These are phyloP conservation scores for Globisporangium uncinulatum DNA, from an alignment of 352 stramenopile genomes.

Conservation along the genomic window DNA sequence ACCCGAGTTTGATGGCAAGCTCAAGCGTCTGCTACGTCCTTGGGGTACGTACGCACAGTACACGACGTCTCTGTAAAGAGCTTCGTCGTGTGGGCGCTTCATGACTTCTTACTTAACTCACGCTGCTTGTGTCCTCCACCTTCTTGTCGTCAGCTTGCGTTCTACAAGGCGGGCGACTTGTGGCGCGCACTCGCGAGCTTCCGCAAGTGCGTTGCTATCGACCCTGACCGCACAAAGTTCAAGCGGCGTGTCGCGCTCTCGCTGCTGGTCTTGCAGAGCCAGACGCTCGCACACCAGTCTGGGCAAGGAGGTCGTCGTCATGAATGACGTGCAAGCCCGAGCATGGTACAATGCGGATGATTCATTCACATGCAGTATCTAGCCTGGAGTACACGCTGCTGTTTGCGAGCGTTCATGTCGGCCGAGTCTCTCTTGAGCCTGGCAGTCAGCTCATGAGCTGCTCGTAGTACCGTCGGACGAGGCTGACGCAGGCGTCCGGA, in stretches of 20 bases:
- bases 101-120: background rate
- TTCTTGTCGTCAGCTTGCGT: constrained; percentile 29
- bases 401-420: too few species aligned
- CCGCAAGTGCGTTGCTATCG: constrained; percentile 29
- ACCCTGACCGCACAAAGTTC: constrained; percentile 40
- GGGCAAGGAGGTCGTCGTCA: background rate
- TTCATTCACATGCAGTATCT: constrained; percentile 1
- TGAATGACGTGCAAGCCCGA: background rate
- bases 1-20: constrained; percentile 7
- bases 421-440: background rate
- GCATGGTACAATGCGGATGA: background rate
- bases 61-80: background rate
- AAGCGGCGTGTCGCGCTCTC: constrained; percentile 40
- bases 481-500: constrained; percentile 11
- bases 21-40: constrained; percentile 36
- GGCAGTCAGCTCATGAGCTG: constrained; percentile 8
- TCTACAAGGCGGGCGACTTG: constrained; percentile 20
- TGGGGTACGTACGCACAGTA: constrained; percentile 21
- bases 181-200: constrained; percentile 48
- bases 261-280: constrained; percentile 30
- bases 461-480: constrained; percentile 15
- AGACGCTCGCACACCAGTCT: background rate
- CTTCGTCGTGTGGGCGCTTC: background rate
- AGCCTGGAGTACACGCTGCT: background rate
- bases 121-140: background rate